Evolutionary conservation across 371 early-diverging fungal genomes (phyloP), one percentile per base, ranked within the genome.

Genomic region (Nematocida sp.): DNA sequence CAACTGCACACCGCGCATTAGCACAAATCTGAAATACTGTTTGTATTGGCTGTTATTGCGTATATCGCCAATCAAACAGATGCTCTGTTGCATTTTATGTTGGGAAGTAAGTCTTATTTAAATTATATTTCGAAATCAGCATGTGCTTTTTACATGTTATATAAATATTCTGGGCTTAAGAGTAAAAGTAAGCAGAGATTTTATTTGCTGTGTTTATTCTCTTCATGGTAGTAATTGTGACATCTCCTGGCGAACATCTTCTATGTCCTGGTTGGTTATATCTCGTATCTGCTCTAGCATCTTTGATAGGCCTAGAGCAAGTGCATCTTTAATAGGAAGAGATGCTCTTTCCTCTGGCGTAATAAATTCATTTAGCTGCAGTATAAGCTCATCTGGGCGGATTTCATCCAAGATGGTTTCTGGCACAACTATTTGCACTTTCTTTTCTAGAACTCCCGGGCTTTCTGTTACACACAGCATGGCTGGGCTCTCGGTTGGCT

Each of bases 251-350:
- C 55, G 20, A 15, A 69, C 45, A 18, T 45, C 46, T 23, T 67
- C 76, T 44, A 75, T 75, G 3, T 75, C 76, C 66, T 55, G 42
- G 33, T 45, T 64, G 13, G 69, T 75, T 66, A 64, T 54, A 4
- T 75, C 18, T n/a, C 69, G 18, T 5, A 50, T 62, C 25, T 75
- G 42, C 40, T 40, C 69, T 44, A 75, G 20, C 44, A 67, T 39
- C 40, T 66, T 54, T 42, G 15, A 9, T 13, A 75, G 76, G 50
- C 54, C 76, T 40, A 69, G 44, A 45, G 7, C 6, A 7, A 75
- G 58, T 11, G 76, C 54, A 25, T 44, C 40, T 33, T 56, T 75
- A 11, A 67, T 55, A n/a, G 23, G 54, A 23, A 66, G 61, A 18
- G 76, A 7, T 15, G 13, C 25, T 20, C 20, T 50, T 69, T 75